Evolutionary conservation across 2,329 filamentous ascomycete species (phyloP).

Genomic region (Chaetomium strumarium): DNA sequence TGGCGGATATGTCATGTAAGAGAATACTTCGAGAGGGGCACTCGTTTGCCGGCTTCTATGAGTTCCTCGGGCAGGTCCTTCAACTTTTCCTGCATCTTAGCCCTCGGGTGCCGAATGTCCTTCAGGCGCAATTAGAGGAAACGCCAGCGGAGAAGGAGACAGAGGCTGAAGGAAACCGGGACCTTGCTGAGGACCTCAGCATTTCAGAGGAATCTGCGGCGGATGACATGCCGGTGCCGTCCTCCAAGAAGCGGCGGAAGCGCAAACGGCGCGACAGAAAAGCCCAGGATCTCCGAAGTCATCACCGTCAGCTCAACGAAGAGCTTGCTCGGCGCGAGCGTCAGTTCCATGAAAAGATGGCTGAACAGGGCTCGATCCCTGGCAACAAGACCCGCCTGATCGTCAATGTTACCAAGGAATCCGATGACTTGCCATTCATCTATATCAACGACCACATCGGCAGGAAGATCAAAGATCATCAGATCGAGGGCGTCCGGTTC

Average conservation of each 20-base stretch:
- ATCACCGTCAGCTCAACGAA: conserved; percentile 46
- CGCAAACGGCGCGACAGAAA: conserved; percentile 43
- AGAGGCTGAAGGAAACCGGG: conserved; percentile 2
- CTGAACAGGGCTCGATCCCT: conserved; percentile 36
- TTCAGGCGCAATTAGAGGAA: background rate
- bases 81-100: conserved; percentile 13
- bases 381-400: conserved; percentile 49
- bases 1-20: conserved; percentile 1
- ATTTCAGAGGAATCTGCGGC: conserved; percentile 8
- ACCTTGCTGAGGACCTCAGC: conserved; percentile 4
- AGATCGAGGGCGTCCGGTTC: conserved; percentile 75
- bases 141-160: background rate
- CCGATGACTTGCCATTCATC: conserved; percentile 52
- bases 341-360: conserved; percentile 43
- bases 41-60: conserved; percentile 20
- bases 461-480: conserved; percentile 66
- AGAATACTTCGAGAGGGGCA: conserved; percentile 10
- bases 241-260: conserved; percentile 42
- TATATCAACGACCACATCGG: conserved; percentile 62
- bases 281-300: conserved; percentile 49
- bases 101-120: conserved; percentile 1
- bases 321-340: conserved; percentile 49
- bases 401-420: conserved; percentile 59
- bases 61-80: conserved; percentile 18
- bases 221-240: conserved; percentile 27